Conservation (phyloP, 305 asterid species). For the Solanum hybrid region DNA sequence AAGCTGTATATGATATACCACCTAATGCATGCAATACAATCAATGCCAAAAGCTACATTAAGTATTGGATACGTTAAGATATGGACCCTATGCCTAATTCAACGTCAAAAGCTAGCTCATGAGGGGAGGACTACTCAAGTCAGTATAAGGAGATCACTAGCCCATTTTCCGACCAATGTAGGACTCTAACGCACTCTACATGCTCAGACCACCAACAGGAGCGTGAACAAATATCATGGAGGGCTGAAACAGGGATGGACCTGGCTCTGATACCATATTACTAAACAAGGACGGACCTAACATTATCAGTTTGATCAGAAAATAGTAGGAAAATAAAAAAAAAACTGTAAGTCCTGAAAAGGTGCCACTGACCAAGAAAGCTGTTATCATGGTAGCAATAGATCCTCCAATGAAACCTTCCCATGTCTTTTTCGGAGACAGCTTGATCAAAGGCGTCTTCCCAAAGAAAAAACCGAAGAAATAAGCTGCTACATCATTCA, state of each 20-base stretch:
- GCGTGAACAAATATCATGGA: not conserved
- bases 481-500: conserved; percentile 90
- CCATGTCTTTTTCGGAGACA: conserved; percentile 99
- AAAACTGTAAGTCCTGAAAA: not conserved
- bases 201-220: not conserved
- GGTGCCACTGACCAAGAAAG: conserved; percentile 64
- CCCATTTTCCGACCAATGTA: not conserved
- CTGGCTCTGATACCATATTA: not conserved
- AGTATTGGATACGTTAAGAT: not conserved
- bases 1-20: not conserved
- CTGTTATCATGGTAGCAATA: conserved; percentile 69
- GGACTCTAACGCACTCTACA: not conserved
- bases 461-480: conserved; percentile 93
- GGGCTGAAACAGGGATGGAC: not conserved
- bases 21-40: not conserved
- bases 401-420: conserved; percentile 99
- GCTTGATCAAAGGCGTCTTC: conserved; percentile 88
- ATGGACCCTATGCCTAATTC: not conserved
- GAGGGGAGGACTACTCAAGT: not conserved
- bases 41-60: not conserved
- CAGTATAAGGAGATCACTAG: not conserved
- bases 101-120: not conserved
- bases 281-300: not conserved
- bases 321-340: not conserved
- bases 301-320: not conserved